Evolutionary conservation across 2,329 filamentous ascomycete species (phyloP).

Genomic region (Aspergillus flavus): DNA sequence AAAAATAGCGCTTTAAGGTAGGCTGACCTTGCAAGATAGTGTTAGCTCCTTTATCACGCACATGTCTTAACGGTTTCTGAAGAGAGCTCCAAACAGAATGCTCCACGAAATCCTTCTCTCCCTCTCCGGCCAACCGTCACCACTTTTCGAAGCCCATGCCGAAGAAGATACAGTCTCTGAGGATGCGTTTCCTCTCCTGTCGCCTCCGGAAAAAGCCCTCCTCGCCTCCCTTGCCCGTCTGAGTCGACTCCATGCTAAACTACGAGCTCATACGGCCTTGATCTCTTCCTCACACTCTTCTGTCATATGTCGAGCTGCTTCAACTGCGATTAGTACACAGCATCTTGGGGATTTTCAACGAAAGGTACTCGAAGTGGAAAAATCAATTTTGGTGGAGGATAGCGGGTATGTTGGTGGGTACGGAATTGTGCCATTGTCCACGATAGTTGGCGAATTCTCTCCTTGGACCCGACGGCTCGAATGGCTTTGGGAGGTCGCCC

Average conservation of each 20-base stretch:
- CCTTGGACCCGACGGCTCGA: conserved; percentile 82
- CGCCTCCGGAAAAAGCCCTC: conserved; percentile 80
- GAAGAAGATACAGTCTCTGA: conserved; percentile 54
- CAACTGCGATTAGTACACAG: conserved; percentile 71
- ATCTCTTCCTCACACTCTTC: conserved; percentile 74
- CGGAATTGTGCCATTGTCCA: conserved; percentile 87
- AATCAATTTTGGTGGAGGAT: conserved; percentile 73
- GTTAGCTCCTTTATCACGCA: neutral
- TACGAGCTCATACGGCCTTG: conserved; percentile 67
- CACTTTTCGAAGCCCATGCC: conserved; percentile 68
- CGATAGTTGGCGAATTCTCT: conserved; percentile 80
- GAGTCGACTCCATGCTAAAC: conserved; percentile 73
- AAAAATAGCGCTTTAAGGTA: conserved; percentile 31
- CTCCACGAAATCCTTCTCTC: conserved; percentile 98
- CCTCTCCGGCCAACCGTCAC: conserved; percentile 89
- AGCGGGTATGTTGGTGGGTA: conserved; percentile 83
- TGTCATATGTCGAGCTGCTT: conserved; percentile 83
- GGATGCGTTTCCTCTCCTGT: conserved; percentile 56
- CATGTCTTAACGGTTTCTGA: conserved; percentile 9
- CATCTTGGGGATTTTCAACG: conserved; percentile 81
- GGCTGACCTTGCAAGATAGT: conserved; percentile 9
- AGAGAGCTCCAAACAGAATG: conserved; percentile 59
- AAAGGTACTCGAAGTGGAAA: conserved; percentile 83
- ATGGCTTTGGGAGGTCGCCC: conserved; percentile 77
- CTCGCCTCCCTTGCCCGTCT: conserved; percentile 76